Percentiles rank a stretch among this genome's conserved stretches.
phyloP scores from a whole-genome alignment of 1,284 basidiomycete genomes.

The Paramarasmius palmivorus region DNA sequence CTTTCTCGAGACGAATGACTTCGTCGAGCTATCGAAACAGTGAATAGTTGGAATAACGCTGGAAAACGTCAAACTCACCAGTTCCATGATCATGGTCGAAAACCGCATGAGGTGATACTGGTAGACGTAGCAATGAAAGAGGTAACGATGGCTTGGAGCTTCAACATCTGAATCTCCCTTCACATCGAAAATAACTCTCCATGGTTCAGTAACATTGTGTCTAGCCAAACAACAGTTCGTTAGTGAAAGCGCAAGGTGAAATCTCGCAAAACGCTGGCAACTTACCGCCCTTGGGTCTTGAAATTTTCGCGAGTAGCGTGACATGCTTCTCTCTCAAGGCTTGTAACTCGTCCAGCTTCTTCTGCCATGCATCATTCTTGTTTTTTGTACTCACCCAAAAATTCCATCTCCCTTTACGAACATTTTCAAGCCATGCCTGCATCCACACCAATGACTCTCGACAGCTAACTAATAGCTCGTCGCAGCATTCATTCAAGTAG shows the following conservation, averaged over 20 bases:
- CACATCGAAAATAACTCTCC: conserved; percentile 60
- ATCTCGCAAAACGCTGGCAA: conserved; percentile 28
- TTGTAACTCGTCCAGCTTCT: conserved; percentile 38
- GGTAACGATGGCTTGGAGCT: conserved; percentile 59
- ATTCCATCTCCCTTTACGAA: conserved; percentile 38
- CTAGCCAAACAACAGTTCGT: conserved; percentile 34
- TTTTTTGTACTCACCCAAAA: conserved; percentile 34
- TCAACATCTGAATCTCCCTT: conserved; percentile 29
- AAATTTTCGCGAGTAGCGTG: conserved; percentile 41
- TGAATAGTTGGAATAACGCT: not conserved
- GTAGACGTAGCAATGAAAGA: conserved; percentile 74
- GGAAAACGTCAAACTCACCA: conserved; percentile 35
- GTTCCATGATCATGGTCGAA: conserved; percentile 40
- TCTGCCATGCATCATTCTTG: conserved; percentile 32
- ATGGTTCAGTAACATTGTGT: conserved; percentile 69
- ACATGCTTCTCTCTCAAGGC: conserved; percentile 40
- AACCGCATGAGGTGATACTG: conserved; percentile 71
- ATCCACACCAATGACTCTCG: conserved; percentile 46
- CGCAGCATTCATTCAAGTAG: conserved; percentile 59
- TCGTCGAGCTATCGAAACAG: conserved; percentile 44
- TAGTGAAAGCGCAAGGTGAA: conserved; percentile 2
- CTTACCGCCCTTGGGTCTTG: conserved; percentile 2
- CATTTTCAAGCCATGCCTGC: conserved; percentile 52
- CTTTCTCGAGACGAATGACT: conserved; percentile 58
- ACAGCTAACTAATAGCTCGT: conserved; percentile 55